A percentile compares a stretch with the other conserved stretches of the same genome.
Conservation (phyloP, 2,329 filamentous ascomycete genomes). For the Cadophora sp. region DNA sequence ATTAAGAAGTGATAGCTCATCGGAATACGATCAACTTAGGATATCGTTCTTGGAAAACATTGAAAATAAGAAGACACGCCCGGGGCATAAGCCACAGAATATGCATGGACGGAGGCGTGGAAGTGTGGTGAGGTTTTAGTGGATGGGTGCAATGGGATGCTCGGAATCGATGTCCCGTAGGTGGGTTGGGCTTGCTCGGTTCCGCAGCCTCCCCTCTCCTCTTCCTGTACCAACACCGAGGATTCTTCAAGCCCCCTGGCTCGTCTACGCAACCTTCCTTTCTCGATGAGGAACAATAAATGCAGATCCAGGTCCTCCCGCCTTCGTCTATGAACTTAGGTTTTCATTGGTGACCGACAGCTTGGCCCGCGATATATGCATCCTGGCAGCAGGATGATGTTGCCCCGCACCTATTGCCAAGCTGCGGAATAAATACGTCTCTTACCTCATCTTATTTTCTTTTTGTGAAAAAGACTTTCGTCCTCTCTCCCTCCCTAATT, state of each 20-base stretch:
- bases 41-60: not conserved
- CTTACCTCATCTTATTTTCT: not conserved
- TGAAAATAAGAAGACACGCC: not conserved
- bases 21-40: not conserved
- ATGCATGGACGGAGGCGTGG: not conserved
- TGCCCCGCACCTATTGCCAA: constrained; percentile 4
- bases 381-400: constrained; percentile 2
- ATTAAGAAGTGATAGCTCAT: not conserved
- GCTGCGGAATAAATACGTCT: not conserved
- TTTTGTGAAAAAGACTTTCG: not conserved
- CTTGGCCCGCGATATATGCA: not conserved
- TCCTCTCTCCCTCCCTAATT: not conserved
- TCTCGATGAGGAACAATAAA: not conserved
- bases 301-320: constrained; percentile 6
- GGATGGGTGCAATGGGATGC: not conserved
- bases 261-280: constrained; percentile 1
- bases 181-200: not conserved
- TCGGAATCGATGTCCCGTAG: not conserved
- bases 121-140: not conserved
- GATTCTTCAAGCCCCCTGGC: not conserved
- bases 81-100: not conserved
- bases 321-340: not conserved
- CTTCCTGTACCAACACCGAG: not conserved
- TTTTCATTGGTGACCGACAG: not conserved
- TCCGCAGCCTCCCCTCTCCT: not conserved